These are phyloP conservation scores for Nevesoporus exiguus DNA, from an alignment of 768 basidiomycete genomes.

Conservation along the genomic window DNA sequence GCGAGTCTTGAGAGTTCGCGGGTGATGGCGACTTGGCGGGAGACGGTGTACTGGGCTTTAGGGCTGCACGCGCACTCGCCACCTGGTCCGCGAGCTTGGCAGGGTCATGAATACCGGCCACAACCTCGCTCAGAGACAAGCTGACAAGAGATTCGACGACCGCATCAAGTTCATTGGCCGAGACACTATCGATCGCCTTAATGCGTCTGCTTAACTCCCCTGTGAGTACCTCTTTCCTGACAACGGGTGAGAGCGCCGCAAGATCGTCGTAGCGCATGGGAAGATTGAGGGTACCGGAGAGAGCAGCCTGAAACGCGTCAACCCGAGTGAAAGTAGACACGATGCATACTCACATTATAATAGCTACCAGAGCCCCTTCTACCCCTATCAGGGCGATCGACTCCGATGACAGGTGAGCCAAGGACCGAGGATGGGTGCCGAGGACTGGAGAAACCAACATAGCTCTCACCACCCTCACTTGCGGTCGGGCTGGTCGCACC, in stretches of 20 bases:
- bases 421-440: conserved; percentile 49
- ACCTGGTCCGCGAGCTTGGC: conserved; percentile 65
- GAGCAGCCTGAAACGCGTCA: conserved; percentile 57
- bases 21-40: conserved; percentile 52
- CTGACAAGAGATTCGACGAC: conserved; percentile 72
- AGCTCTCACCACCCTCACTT: conserved; percentile 78
- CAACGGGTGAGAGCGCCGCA: conserved; percentile 77
- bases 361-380: conserved; percentile 84
- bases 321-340: neutral
- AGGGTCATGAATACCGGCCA: conserved; percentile 71
- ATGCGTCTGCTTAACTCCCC: conserved; percentile 79
- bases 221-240: conserved; percentile 80
- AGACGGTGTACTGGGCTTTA: conserved; percentile 37
- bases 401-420: conserved; percentile 52
- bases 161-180: conserved; percentile 52
- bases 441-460: conserved; percentile 71
- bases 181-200: conserved; percentile 52
- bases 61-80: conserved; percentile 34
- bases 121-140: conserved; percentile 71
- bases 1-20: conserved; percentile 66
- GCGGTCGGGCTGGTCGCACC: conserved; percentile 84
- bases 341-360: conserved; percentile 56
- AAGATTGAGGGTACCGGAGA: conserved; percentile 73
- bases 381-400: conserved; percentile 60
- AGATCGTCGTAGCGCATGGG: conserved; percentile 89